A percentile compares a stretch with the other conserved stretches of the same genome.
phyloP scores from a whole-genome alignment of 2,329 filamentous ascomycete genomes.

The Xylaria sp. region DNA sequence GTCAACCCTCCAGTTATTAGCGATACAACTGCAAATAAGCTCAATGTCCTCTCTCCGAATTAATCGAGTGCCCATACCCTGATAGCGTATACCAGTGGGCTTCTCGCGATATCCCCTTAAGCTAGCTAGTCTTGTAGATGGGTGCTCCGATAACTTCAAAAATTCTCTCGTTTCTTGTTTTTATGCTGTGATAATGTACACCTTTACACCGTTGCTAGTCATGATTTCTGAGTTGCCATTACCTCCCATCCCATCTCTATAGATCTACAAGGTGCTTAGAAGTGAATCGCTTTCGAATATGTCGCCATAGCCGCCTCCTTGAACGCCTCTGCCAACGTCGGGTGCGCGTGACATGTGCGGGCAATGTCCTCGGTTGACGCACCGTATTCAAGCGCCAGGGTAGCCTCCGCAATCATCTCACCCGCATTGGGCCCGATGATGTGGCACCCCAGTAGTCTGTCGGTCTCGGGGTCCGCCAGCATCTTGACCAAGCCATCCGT shows the following conservation, averaged over 20 bases:
- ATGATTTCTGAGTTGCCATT: slow-evolving; percentile 35
- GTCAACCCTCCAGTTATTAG: not conserved
- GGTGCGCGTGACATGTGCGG: slow-evolving; percentile 95
- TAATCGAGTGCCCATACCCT: not conserved
- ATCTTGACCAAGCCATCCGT: slow-evolving; percentile 98
- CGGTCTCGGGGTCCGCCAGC: slow-evolving; percentile 94
- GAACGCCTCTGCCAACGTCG: slow-evolving; percentile 95
- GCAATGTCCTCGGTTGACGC: slow-evolving; percentile 95
- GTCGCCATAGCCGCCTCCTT: slow-evolving; percentile 99
- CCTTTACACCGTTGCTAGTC: slow-evolving; percentile 50
- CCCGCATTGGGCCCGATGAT: slow-evolving; percentile 96
- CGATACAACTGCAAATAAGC: not conserved
- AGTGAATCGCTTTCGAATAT: slow-evolving; percentile 95
- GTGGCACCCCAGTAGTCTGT: slow-evolving; percentile 93
- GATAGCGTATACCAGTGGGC: slow-evolving; percentile 2
- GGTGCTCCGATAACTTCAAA: slow-evolving; percentile 16
- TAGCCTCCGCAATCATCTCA: slow-evolving; percentile 99
- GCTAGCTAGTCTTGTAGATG: slow-evolving; percentile 7
- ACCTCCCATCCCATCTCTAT: slow-evolving; percentile 40
- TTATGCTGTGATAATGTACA: slow-evolving; percentile 51
- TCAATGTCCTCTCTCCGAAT: not conserved
- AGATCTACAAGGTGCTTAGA: slow-evolving; percentile 62
- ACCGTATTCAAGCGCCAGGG: slow-evolving; percentile 94
- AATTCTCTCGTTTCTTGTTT: slow-evolving; percentile 38
- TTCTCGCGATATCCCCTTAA: not conserved